These are phyloP conservation scores for Botrytis medusae DNA, from an alignment of 2,329 filamentous ascomycete species.

Conservation along the genomic window DNA sequence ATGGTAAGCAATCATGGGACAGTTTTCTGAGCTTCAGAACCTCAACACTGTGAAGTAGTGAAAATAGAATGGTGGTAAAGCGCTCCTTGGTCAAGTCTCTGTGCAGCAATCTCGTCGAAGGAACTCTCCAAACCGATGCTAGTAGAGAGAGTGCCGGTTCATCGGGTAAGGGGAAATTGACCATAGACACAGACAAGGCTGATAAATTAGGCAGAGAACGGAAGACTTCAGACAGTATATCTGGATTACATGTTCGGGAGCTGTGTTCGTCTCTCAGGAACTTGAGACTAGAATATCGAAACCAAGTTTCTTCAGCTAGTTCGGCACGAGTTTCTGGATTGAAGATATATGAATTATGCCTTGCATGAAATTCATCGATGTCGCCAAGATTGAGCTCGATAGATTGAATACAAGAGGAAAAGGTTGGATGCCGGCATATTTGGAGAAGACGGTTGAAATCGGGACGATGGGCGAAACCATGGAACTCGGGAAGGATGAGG, in stretches of 20 bases:
- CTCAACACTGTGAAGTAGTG: background rate
- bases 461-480: conserved; percentile 26
- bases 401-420: conserved; percentile 27
- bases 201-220: conserved; percentile 29
- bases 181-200: background rate
- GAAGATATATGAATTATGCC: conserved; percentile 37
- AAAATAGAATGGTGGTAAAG: conserved; percentile 30
- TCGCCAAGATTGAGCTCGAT: conserved; percentile 35
- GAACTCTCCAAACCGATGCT: conserved; percentile 33
- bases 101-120: conserved; percentile 31
- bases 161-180: background rate
- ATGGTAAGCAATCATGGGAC: conserved; percentile 35
- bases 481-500: conserved; percentile 27
- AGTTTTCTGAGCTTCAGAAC: conserved; percentile 25
- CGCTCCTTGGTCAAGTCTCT: conserved; percentile 30
- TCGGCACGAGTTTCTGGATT: conserved; percentile 33
- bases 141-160: conserved; percentile 25
- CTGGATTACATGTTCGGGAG: conserved; percentile 28
- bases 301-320: conserved; percentile 34
- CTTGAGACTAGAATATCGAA: conserved; percentile 37
- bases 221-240: conserved; percentile 28
- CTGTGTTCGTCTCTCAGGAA: conserved; percentile 35
- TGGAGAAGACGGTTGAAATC: conserved; percentile 28
- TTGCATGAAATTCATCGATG: conserved; percentile 37
- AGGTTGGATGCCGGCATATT: conserved; percentile 30